phyloP scores from a whole-genome alignment of 305 asterid genomes.

The Fraxinus albicans region DNA sequence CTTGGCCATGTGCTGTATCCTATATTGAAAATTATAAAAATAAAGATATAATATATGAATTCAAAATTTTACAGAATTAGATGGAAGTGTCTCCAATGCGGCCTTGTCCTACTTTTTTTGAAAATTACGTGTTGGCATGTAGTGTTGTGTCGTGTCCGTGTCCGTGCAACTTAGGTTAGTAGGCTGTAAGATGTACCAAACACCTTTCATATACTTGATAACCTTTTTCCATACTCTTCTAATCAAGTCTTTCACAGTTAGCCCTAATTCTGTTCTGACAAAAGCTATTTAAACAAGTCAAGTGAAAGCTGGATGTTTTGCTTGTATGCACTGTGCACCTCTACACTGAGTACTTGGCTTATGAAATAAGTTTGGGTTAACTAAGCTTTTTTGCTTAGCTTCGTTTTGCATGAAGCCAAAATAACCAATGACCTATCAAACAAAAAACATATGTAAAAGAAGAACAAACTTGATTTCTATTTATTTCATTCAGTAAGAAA shows the following conservation, averaged over 20 bases:
- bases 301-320: conserved; percentile 4
- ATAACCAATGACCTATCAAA: neutral
- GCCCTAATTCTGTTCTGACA: conserved; percentile 11
- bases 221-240: neutral
- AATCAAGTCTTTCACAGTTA: neutral
- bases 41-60: neutral
- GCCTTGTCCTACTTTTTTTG: neutral
- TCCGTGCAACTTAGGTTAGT: neutral
- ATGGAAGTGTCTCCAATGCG: neutral
- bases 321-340: neutral
- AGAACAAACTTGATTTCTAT: neutral
- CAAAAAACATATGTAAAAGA: neutral
- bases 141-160: neutral
- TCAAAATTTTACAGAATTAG: neutral
- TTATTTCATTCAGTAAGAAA: neutral
- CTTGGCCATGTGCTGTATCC: neutral
- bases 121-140: neutral
- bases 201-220: conserved; percentile 6
- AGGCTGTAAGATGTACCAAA: conserved; percentile 1
- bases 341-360: neutral
- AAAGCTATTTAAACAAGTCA: conserved; percentile 4
- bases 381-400: neutral
- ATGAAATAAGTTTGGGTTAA: neutral
- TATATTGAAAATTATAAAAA: neutral
- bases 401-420: neutral